Evolutionary conservation across 306 rosid genomes (phyloP).

Genomic region (Cicer bijugum): DNA sequence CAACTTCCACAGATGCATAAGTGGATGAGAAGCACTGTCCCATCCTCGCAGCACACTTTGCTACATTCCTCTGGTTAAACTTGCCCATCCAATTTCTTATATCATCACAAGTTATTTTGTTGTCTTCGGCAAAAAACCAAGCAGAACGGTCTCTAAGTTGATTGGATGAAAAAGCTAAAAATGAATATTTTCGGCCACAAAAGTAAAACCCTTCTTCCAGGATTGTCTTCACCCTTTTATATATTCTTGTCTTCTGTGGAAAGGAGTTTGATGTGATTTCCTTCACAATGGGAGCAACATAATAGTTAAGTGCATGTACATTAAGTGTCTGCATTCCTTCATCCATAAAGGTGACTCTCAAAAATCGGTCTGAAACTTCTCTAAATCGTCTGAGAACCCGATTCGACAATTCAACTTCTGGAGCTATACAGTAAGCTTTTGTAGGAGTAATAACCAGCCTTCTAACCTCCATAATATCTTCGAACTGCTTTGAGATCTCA

Average conservation of each 20-base stretch:
- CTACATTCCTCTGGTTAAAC: constrained; percentile 59
- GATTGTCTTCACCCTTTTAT: constrained; percentile 61
- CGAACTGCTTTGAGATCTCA: constrained; percentile 58
- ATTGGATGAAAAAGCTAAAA: constrained; percentile 86
- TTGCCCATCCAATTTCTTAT: constrained; percentile 76
- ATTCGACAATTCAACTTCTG: constrained; percentile 83
- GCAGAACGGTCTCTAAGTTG: constrained; percentile 88
- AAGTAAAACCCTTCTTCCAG: constrained; percentile 64
- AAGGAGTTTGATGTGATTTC: constrained; percentile 61
- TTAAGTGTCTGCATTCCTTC: constrained; percentile 85
- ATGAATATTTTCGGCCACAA: constrained; percentile 71
- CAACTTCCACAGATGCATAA: constrained; percentile 83
- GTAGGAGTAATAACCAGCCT: constrained; percentile 86
- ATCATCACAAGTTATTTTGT: constrained; percentile 16
- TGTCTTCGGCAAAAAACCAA: constrained; percentile 79
- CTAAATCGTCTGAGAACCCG: constrained; percentile 75
- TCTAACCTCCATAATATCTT: constrained; percentile 73
- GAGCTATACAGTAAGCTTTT: constrained; percentile 78
- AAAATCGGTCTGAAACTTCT: constrained; percentile 72
- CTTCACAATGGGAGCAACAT: constrained; percentile 78
- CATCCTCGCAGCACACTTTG: constrained; percentile 92
- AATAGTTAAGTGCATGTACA: constrained; percentile 58
- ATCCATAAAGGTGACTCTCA: constrained; percentile 90
- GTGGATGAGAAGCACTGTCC: constrained; percentile 92
- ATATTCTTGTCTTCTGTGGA: constrained; percentile 65